phyloP scores from a whole-genome alignment of 257 asterid genomes.

The Scutellaria galericulata region DNA sequence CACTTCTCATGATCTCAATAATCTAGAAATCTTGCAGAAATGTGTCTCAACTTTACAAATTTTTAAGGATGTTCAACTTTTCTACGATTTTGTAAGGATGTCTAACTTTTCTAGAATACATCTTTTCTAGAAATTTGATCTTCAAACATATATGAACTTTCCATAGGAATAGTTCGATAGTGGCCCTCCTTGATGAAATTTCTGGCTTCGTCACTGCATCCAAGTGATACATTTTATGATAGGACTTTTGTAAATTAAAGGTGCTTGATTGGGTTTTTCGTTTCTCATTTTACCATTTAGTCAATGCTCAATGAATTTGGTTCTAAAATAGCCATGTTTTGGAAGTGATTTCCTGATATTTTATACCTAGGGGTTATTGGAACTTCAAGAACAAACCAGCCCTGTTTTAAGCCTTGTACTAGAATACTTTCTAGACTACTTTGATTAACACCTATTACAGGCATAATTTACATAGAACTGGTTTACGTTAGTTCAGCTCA shows the following conservation, averaged over 20 bases:
- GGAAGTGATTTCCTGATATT: neutral
- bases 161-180: too few relatives aligned
- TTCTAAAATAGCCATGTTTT: neutral
- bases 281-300: too few relatives aligned
- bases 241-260: neutral
- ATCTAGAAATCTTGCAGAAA: too few relatives aligned
- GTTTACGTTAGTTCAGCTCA: neutral
- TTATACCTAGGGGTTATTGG: neutral
- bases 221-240: constrained; percentile 11
- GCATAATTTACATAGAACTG: constrained; percentile 1
- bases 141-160: too few relatives aligned
- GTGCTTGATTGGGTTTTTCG: too few relatives aligned
- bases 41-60: too few relatives aligned
- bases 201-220: constrained; percentile 15
- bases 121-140: too few relatives aligned
- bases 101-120: too few relatives aligned
- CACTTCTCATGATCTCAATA: too few relatives aligned
- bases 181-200: too few relatives aligned
- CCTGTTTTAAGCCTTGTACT: neutral
- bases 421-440: neutral
- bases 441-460: neutral
- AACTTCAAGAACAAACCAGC: neutral
- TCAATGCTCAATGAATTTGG: neutral
- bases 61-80: too few relatives aligned
- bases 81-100: too few relatives aligned